Evolutionary conservation across 2,329 filamentous ascomycete genomes (phyloP), one percentile per base, ranked within the genome.

Genomic region (Exserohilum rostratum): DNA sequence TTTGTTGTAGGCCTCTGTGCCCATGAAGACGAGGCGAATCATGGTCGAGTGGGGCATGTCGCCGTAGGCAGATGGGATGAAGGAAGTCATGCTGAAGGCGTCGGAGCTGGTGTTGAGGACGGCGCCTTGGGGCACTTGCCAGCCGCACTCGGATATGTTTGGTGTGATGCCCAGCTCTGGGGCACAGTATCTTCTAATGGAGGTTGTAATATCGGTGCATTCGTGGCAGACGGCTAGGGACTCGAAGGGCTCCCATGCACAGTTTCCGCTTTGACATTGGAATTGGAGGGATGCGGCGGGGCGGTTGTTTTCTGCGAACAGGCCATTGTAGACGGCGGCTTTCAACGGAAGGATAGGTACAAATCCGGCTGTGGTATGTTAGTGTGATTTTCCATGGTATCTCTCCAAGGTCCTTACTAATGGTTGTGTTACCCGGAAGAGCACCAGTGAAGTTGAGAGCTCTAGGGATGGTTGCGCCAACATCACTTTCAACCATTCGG

Each of bases 1-100:
- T n/a, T 39, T 45, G 18, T 60, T 47, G 22, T 60, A 47, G 17
- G 37, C 40, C 40, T 60, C 57, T 17, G 57, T 58, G n/a, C 57
- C 57, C 50, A 60, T 55, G 48, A 60, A 60, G 22, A 60, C 55
- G 30, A 58, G 42, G 6, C 50, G 47, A 18, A 60, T 55, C 44
- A 60, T 38, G 7, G 57, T 60, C 13, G 57, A 60, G 22, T 60
- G 54, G 13, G 57, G 54, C 57, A 60, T 60, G 13, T 60, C 51
- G 15, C 57, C 57, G 35, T 60, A 60, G 12, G 57, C 57, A 13
- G 54, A 60, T 18, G 55, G 57, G 17, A 60, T 60, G 44, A 58
- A 55, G n/a, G 57, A 60, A 15, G 57, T 58, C 57, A 60, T 60
- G 37, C 57, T 60, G 37, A 60, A 60, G 9, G 58, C 54, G n/a